Percentiles rank a stretch among this genome's conserved stretches.
These are phyloP conservation scores for Xylaria arbuscula DNA, from an alignment of 2,329 filamentous ascomycete genomes.

Conservation along the genomic window DNA sequence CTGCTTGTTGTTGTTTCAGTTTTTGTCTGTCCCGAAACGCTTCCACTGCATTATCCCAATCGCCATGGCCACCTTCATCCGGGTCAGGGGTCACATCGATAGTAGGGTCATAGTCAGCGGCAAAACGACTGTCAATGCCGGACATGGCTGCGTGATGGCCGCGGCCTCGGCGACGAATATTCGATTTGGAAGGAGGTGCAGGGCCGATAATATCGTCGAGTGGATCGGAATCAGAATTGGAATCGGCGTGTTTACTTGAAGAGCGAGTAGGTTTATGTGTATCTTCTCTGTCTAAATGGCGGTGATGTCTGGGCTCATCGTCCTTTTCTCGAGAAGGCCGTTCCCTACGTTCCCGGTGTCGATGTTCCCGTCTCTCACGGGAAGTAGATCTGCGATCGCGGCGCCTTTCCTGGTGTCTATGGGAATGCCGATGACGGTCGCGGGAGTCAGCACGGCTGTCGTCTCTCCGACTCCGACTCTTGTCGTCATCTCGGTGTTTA, in stretches of 20 bases:
- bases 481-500: constrained; percentile 37
- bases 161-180: constrained; percentile 72
- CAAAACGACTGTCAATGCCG: constrained; percentile 84
- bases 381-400: constrained; percentile 29
- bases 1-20: constrained; percentile 79
- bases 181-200: constrained; percentile 62
- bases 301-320: constrained; percentile 12
- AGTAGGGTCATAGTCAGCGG: constrained; percentile 69
- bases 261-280: constrained; percentile 16
- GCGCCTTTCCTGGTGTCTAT: constrained; percentile 30
- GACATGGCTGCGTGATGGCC: constrained; percentile 71
- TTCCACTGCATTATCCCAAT: constrained; percentile 86
- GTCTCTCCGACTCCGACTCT: constrained; percentile 44
- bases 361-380: constrained; percentile 22
- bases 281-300: neutral
- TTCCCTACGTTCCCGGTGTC: constrained; percentile 30
- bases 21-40: constrained; percentile 81
- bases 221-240: constrained; percentile 72
- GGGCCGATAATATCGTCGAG: constrained; percentile 83
- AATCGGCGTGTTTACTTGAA: constrained; percentile 26
- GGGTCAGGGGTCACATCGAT: constrained; percentile 62
- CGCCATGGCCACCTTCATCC: constrained; percentile 62
- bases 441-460: constrained; percentile 37
- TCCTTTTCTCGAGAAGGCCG: constrained; percentile 27
- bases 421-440: constrained; percentile 24